Conservation (phyloP, 345 rosid genomes). For the Populus simonii region DNA sequence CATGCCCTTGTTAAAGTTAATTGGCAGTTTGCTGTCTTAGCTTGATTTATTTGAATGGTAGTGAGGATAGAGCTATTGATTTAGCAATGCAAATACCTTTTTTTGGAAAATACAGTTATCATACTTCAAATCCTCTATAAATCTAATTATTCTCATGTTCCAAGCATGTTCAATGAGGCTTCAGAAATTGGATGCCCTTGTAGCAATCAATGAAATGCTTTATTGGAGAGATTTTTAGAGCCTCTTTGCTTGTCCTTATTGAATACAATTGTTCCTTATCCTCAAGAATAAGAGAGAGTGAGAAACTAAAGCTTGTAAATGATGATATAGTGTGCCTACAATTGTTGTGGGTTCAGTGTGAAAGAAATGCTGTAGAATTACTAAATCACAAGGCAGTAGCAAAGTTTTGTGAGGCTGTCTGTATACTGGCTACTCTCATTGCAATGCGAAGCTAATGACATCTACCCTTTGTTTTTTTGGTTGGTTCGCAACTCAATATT, state of each 20-base stretch:
- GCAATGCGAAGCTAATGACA: background rate
- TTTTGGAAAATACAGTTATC: background rate
- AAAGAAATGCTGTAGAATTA: background rate
- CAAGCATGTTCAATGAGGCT: background rate
- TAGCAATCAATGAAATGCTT: background rate
- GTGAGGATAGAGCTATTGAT: background rate
- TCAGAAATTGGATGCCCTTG: background rate
- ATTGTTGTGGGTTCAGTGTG: background rate
- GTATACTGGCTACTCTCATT: background rate
- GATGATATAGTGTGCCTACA: background rate
- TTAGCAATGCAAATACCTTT: background rate
- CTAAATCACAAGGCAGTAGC: background rate
- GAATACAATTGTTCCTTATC: background rate
- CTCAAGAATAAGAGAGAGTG: background rate
- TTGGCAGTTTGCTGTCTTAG: background rate
- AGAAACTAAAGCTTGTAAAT: background rate
- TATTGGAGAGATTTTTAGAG: background rate
- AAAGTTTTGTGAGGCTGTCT: background rate
- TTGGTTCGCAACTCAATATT: background rate
- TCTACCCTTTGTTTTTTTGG: background rate
- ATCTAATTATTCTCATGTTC: background rate
- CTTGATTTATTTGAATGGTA: background rate
- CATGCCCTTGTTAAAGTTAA: background rate
- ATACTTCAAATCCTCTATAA: background rate
- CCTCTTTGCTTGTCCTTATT: background rate